These are phyloP conservation scores for Calonectria crousiana DNA, from an alignment of 2,329 filamentous ascomycete genomes.

Conservation along the genomic window DNA sequence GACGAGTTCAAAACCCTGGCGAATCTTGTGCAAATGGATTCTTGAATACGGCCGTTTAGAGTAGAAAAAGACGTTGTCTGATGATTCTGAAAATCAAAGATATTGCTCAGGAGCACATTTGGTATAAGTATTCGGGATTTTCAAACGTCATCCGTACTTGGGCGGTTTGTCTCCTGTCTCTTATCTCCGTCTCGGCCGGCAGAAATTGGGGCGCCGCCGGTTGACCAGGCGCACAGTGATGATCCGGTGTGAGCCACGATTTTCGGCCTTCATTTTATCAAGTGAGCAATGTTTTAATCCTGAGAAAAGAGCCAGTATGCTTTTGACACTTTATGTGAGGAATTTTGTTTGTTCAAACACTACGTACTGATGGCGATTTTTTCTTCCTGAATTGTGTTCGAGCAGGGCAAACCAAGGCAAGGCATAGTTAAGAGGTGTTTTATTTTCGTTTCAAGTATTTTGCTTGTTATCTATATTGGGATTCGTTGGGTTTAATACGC, in stretches of 20 bases:
- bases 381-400: not conserved
- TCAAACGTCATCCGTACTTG: not conserved
- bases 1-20: not conserved
- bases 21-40: not conserved
- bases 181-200: not conserved
- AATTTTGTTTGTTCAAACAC: not conserved
- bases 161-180: not conserved
- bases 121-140: not conserved
- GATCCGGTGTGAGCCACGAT: not conserved
- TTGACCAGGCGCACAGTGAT: too few species aligned
- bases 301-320: not conserved
- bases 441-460: too few species aligned
- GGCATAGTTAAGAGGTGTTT: not conserved
- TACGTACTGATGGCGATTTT: too few species aligned
- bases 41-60: not conserved
- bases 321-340: not conserved
- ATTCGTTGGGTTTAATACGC: not conserved
- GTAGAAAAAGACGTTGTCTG: not conserved
- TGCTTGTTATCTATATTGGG: not conserved
- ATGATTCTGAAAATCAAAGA: not conserved
- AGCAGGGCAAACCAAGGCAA: not conserved
- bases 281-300: not conserved
- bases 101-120: not conserved
- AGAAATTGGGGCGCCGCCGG: not conserved
- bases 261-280: not conserved